Base-by-base conservation (phyloP, 257 asterid species). In the Solanum chiquidenum region DNA sequence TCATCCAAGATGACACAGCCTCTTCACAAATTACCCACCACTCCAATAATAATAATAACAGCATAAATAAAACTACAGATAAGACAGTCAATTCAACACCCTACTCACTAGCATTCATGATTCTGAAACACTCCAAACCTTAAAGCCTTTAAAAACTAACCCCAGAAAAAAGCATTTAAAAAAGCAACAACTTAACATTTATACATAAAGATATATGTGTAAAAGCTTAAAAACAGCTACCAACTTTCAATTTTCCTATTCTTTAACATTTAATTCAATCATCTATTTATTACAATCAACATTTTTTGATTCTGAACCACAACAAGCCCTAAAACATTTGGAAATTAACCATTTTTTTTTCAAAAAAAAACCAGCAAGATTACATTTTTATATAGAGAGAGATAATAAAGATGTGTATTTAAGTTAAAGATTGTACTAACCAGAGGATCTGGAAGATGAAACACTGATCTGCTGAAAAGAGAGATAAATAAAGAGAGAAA, bases 361-460 rank as follows among this genome's bases (percentile, higher is more conserved):
- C 4, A 83, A 44, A 25, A 40, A 77, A 29, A 6, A 27, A 13
- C 2, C 31, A 72, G 20, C 10, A 46, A 33, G 5, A 29, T 12
- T 68, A 29, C 16, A 40, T 4, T 3, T 21, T 55, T 55, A 35
- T 52, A 49, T 5, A 80, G 4, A 20, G 1, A 27, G 7, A 10
- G 25, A 12, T 9, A 13, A 71, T 9, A 13, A 71, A 74, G 25
- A 29, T 49, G 40, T 20, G 5, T 3, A 27, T 46, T 16, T 27
- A 76, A 84, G 83, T 31, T 42, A 80, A 60, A 14, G 79, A 86
- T 44, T 9, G 69, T 60, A 84, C 87, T 75, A 34, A 86, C 88
- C 88, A 3, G 88, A 77, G 90, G 92, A 90, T 90, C 92, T 90
- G 87, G 46, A 40, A 18, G 88, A 73, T 62, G 71, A 85, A 62